Evolutionary conservation across 2,329 filamentous ascomycete species (phyloP), one percentile per base, ranked within the genome.

Genomic region (Ophiostoma novo-ulmi): DNA sequence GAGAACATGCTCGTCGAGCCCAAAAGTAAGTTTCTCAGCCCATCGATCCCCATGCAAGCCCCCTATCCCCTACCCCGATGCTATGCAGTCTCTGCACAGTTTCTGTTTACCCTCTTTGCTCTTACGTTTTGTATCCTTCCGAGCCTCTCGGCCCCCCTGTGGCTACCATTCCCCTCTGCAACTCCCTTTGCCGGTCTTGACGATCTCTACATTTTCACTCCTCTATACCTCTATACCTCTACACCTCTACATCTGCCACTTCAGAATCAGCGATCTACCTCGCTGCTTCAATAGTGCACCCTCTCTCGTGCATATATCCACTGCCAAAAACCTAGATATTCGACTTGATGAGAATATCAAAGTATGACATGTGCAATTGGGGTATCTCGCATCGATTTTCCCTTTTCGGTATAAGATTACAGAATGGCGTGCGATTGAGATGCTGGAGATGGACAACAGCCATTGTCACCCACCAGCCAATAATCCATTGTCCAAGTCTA

Each of bases 1-100:
- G 92, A 97, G 79, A 94, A 94, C 77, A 84, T 94, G 10, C 85
- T 97, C 1, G 89, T 94, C 65, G 94, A 96, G 76, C 87, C 91
- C n/a, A 91, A 81, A 78, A 89, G 88, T 89, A 81, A 83, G 87
- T 85, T 55, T 36, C 38, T 67, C 35, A 36, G 4, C 5, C 26
- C 64, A 2, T 26, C 22, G 52, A 58, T 26, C 52, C 52, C 52
- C n/a, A 58, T 58, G 52, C 22, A 17, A 26, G 52, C n/a, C n/a
- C 31, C 31, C 31, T 17, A 31, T 14, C 35, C 35, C 61, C 35
- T 31, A 35, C 58, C 31, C 61, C 14, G 55, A 17, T 10, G 58
- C 58, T 55, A 14, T 55, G 14, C 41, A 52, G 11, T 36, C 66
- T 31, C 26, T 44, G 38, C 35, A 10, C 67, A 38, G 6, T 31